Base-by-base conservation (phyloP, 768 basidiomycete species). In the Trametes elegans region DNA sequence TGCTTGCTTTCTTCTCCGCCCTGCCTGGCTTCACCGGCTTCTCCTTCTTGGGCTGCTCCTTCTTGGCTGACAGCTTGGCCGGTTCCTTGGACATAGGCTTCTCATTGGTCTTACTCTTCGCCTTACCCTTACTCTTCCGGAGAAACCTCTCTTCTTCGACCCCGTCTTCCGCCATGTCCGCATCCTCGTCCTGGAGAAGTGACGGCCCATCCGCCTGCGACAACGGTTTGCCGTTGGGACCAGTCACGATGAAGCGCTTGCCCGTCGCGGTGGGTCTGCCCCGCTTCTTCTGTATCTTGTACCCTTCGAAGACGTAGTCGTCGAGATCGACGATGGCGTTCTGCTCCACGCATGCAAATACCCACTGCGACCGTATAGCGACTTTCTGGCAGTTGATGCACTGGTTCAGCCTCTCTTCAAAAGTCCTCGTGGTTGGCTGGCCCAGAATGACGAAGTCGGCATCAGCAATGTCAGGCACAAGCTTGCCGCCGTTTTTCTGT, bases 401-500 rank as follows among this genome's bases (percentile, higher is more conserved):
- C n/a, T 70, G 69, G 18, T 59, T 68, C n/a, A 75, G 61, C 36
- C 83, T 73, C n/a, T 74, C 75, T 19, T 71, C 71, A 54, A 80
- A 86, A 7, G 75, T 75, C 59, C 75, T 77, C 16, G 80, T 78
- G 23, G 76, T 74, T 18, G 76, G 66, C 2, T 35, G 16, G 45
- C 77, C 78, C 34, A 90, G 70, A 31, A 91, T 75, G 11, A 78
- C 74, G 64, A 80, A 87, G 63, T 87, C 80, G 6, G 87, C 87
- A 11, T 74, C 71, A 8, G 71, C 66, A n/a, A 81, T 76, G 31
- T 76, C 74, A 21, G 74, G 73, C 10, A 75, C 76, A 45, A 88
- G 82, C 56, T 66, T 76, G 8, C 88, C 88, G 9, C 83, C 86
- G 55, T 85, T 75, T 78, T 76, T 84, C 88, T 91, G 64, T 10